Percentiles rank a stretch among this genome's conserved stretches.
These are phyloP conservation scores for Setaria viridis DNA, from an alignment of 202 grass and related monocot species.

Conservation along the genomic window DNA sequence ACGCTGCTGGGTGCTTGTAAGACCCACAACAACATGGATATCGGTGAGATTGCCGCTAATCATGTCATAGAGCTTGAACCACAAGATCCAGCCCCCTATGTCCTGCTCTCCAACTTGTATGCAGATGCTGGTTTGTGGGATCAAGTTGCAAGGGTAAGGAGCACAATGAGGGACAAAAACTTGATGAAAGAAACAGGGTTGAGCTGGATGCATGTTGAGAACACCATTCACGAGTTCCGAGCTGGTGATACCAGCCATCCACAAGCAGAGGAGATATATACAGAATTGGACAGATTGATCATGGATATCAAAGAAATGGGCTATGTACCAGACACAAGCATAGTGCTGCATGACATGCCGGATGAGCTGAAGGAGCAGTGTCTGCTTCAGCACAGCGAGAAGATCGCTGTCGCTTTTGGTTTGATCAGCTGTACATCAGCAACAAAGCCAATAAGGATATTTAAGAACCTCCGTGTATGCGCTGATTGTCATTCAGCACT, in stretches of 20 bases:
- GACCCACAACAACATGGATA: conserved; percentile 55
- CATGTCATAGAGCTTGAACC: conserved; percentile 73
- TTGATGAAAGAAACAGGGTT: conserved; percentile 87
- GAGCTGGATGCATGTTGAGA: conserved; percentile 87
- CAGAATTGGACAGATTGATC: conserved; percentile 54
- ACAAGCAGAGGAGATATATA: conserved; percentile 71
- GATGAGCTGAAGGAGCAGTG: conserved; percentile 83
- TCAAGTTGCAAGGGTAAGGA: conserved; percentile 70
- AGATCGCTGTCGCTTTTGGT: conserved; percentile 83
- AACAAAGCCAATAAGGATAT: conserved; percentile 80
- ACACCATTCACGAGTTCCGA: conserved; percentile 76
- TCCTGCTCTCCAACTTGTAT: conserved; percentile 92
- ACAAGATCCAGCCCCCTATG: conserved; percentile 77
- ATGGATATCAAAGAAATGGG: conserved; percentile 67
- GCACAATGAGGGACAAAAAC: conserved; percentile 69
- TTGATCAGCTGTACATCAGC: conserved; percentile 61
- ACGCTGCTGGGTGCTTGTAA: conserved; percentile 77
- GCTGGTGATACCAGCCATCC: conserved; percentile 74
- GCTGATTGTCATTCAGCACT: conserved; percentile 80
- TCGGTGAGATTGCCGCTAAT: conserved; percentile 70
- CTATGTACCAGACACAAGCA: conserved; percentile 75
- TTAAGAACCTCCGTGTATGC: conserved; percentile 89
- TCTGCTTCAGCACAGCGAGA: conserved; percentile 91
- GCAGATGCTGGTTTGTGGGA: conserved; percentile 85
- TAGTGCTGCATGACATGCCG: conserved; percentile 78